phyloP scores from a whole-genome alignment of 2,329 filamentous ascomycete genomes.

The Stagonosporopsis chrysanthemi region DNA sequence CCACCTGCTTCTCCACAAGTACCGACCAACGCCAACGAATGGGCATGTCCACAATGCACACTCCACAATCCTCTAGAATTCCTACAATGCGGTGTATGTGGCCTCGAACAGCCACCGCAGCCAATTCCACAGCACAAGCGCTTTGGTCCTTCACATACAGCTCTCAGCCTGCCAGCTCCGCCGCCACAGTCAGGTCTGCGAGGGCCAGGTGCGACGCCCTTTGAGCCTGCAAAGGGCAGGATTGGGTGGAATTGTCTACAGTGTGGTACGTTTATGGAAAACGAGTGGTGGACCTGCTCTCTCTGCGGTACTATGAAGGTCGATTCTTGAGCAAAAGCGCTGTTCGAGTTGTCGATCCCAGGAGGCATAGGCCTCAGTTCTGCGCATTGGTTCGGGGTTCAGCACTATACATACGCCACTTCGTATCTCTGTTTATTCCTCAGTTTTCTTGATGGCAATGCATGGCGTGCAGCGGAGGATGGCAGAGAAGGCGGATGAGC shows the following conservation, averaged over 20 bases:
- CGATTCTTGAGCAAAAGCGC: conserved; percentile 28
- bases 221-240: conserved; percentile 55
- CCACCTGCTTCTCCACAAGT: conserved; percentile 33
- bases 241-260: conserved; percentile 66
- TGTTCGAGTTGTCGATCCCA: background rate
- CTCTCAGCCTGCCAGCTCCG: conserved; percentile 40
- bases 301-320: conserved; percentile 66
- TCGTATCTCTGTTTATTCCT: too few relatives aligned
- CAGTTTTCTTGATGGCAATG: background rate
- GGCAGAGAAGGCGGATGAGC: too few relatives aligned
- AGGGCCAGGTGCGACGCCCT: conserved; percentile 46
- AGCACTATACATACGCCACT: background rate
- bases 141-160: conserved; percentile 33
- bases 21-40: conserved; percentile 52
- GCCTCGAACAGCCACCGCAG: conserved; percentile 60
- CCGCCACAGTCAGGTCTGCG: conserved; percentile 40
- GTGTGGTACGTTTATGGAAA: conserved; percentile 70
- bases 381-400: background rate
- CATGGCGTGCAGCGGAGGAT: background rate
- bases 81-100: conserved; percentile 68
- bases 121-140: conserved; percentile 45
- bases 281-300: conserved; percentile 70
- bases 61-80: conserved; percentile 67
- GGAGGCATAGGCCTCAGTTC: background rate
- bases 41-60: conserved; percentile 69